Evolutionary conservation across 306 rosid species (phyloP), one percentile per base, ranked within the genome.

Genomic region (Dalbergia cultrata): DNA sequence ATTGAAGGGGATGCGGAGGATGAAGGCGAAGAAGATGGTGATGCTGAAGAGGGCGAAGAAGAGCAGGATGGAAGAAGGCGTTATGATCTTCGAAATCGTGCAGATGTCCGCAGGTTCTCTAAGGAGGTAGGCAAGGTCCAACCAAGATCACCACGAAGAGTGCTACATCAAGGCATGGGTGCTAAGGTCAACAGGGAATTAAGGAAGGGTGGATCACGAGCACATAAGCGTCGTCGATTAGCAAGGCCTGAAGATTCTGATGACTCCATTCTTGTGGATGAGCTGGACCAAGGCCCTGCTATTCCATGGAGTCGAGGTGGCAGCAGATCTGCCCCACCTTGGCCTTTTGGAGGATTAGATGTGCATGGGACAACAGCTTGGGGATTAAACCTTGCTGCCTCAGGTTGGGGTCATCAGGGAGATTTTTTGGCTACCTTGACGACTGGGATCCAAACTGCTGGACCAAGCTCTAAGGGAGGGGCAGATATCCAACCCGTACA

Each of bases 391-490:
- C 82, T 91, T 80, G 98, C 98, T 45, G 98, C 99, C 62, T 95
- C 99, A 26, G 99, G 99, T 74, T 95, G 99, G 99, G 98, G 94
- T 84, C 99, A 95, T 86, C 98, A 95, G 84, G 93, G 88, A 60
- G 99, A 95, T 88, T 89, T 94, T 70, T 87, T 95, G 74, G 80
- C 98, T 21, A 41, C 92, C 52, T 81, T 90, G 80, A 86, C 93
- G 9, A 86, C 97, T 75, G 99, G 97, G 79, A 79, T 95, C 89
- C 98, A 95, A 83, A 93, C 98, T 74, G 99, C 99, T 37, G 99
- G 99, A 80, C 98, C 99, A 37, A 95, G 99, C 84, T 95, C 98
- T 57, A 95, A 95, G 83, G 99, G 99, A 63, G 99, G 99, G 78
- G 98, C 99, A 45, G 99, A 95, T 78, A 95, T 95, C 63, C 98